Evolutionary conservation across 2,329 filamentous ascomycete genomes (phyloP), one percentile per base, ranked within the genome.

Genomic region (Microsporum audouinii): DNA sequence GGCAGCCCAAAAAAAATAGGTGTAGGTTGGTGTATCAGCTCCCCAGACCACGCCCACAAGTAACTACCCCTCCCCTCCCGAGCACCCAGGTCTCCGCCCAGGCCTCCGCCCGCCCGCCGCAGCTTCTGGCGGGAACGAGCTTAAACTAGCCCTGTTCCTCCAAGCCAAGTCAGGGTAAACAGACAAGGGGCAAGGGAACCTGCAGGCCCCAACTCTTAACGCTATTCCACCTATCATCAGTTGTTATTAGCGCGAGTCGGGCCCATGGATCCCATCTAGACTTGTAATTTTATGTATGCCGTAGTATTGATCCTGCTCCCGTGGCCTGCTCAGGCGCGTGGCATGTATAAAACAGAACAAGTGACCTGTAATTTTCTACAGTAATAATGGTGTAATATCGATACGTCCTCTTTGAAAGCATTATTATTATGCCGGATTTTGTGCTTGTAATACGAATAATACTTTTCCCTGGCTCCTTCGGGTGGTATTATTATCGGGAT

Each of bases 201-300:
- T 55, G 51, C 51, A 55, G 31, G n/a, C 29, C n/a, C n/a, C 33
- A 34, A 55, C 51, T 36, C 33, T 23, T 34, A 55, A 55, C 14
- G 31, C 51, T n/a, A 55, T 55, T 55, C 51, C 51, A 55, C 51
- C 51, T 55, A 55, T 55, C 51, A 55, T n/a, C 29, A 23, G 29
- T n/a, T 17, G n/a, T 31, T 31, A 36, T 55, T 55, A 55, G 51
- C 51, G 51, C 51, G 51, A n/a, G 14, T 31, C 51, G 51, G 51
- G 51, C 31, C 51, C 51, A 55, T 55, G 51, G 51, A 55, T 55
- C 33, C 51, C 51, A n/a, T 55, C 51, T 55, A 55, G 51, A 29
- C 51, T 55, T 34, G 51, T 55, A 55, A 55, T 55, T 55, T 55
- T n/a, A 33, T 23, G 51, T 55, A 55, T 55, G 51, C 51, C 51